Conservation (phyloP, 208 protist genomes). For the Acanthamoeba healyi region DNA sequence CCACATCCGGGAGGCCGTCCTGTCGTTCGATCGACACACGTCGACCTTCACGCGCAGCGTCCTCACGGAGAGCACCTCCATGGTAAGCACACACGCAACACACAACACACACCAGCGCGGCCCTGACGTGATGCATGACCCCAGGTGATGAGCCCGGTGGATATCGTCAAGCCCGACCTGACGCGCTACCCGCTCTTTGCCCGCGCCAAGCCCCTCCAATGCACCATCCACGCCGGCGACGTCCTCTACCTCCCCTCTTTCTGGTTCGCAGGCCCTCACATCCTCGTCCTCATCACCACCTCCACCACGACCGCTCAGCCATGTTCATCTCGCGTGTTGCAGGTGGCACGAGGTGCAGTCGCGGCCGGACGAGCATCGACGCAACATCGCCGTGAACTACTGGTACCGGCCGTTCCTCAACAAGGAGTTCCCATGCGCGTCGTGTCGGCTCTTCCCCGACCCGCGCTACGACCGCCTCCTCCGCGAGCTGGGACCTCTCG, state of each 20-base stretch:
- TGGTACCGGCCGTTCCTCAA: constrained; percentile 36
- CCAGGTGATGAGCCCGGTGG: constrained; percentile 51
- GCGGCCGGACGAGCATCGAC: constrained; percentile 22
- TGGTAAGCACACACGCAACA: background rate
- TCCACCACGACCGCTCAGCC: too few species aligned
- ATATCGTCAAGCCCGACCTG: constrained; percentile 46
- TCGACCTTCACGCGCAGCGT: constrained; percentile 10
- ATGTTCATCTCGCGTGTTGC: background rate
- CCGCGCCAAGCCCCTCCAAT: background rate
- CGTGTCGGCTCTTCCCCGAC: constrained; percentile 7
- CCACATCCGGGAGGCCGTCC: constrained; percentile 18
- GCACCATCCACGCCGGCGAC: constrained; percentile 56
- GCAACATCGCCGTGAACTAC: constrained; percentile 58
- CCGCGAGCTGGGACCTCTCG: background rate
- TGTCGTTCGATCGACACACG: constrained; percentile 7
- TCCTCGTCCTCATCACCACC: background rate
- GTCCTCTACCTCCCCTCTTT: constrained; percentile 64
- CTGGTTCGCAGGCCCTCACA: background rate
- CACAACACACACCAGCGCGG: background rate
- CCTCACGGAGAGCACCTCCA: constrained; percentile 38
- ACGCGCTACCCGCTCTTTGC: constrained; percentile 39
- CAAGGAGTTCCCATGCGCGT: constrained; percentile 51
- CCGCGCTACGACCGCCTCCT: constrained; percentile 34
- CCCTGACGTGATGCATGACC: background rate
- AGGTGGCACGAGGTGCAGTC: constrained; percentile 70